phyloP scores from a whole-genome alignment of 345 rosid genomes.

The Euphorbia lathyris region DNA sequence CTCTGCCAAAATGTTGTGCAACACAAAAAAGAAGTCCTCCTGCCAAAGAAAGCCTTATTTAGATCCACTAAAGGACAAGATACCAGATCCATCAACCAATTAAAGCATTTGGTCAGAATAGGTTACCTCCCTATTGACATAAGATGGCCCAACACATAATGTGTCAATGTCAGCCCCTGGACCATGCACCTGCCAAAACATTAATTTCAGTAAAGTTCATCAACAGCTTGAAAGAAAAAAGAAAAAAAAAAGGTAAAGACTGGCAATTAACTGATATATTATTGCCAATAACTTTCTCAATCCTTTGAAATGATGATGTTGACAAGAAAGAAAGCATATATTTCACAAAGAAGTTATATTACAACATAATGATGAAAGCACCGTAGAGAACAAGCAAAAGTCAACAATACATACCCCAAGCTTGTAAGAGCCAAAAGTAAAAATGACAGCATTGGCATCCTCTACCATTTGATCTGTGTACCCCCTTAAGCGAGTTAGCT shows the following conservation, averaged over 20 bases:
- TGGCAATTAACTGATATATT: neutral
- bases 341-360: too few relatives aligned
- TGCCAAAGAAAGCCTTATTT: slow-evolving; percentile 23
- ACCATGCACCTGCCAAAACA: slow-evolving; percentile 64
- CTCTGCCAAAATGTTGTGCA: slow-evolving; percentile 64
- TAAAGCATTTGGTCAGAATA: neutral
- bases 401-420: slow-evolving; percentile 63
- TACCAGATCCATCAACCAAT: neutral
- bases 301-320: neutral
- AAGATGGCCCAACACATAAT: slow-evolving; percentile 93
- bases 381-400: slow-evolving; percentile 7
- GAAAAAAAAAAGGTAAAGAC: neutral
- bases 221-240: neutral
- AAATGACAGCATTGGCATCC: slow-evolving; percentile 84
- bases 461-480: slow-evolving; percentile 90
- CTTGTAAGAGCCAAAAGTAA: slow-evolving; percentile 91
- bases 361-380: neutral
- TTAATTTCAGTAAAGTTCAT: neutral
- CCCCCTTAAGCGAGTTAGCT: slow-evolving; percentile 59
- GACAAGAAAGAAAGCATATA: neutral
- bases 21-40: slow-evolving; percentile 80
- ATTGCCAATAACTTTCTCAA: neutral
- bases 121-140: slow-evolving; percentile 77
- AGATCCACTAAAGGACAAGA: neutral
- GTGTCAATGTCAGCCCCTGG: slow-evolving; percentile 93